phyloP scores from a whole-genome alignment of 2,329 filamentous ascomycete species.

The Aureobasidium pullulans region DNA sequence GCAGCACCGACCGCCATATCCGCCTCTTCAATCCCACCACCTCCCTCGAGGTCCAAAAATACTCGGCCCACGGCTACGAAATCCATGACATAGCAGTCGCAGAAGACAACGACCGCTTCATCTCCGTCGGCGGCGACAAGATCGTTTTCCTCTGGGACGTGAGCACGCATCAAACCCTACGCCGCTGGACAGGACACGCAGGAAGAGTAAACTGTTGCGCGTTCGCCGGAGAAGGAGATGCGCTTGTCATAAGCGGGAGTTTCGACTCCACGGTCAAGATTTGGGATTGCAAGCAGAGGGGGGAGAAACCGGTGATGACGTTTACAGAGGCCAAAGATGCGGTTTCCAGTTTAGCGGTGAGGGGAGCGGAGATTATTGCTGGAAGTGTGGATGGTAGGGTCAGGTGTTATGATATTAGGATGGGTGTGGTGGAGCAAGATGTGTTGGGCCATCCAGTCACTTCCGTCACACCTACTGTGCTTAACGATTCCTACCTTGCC shows the following conservation, averaged over 20 bases:
- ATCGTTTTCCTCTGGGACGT: constrained; percentile 95
- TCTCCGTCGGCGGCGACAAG: constrained; percentile 82
- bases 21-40: constrained; percentile 72
- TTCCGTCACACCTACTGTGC: constrained; percentile 61
- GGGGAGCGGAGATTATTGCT: constrained; percentile 51
- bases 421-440: constrained; percentile 63
- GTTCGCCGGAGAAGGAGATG: constrained; percentile 70
- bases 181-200: constrained; percentile 59
- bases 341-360: constrained; percentile 41
- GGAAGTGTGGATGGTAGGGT: constrained; percentile 82
- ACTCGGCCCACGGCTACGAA: constrained; percentile 84
- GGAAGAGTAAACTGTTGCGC: constrained; percentile 71
- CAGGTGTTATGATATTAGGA: constrained; percentile 73
- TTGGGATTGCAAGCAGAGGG: constrained; percentile 59
- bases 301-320: constrained; percentile 61
- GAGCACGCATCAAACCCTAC: constrained; percentile 64
- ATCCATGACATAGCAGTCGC: constrained; percentile 72
- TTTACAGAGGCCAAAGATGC: constrained; percentile 67
- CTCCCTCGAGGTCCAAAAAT: constrained; percentile 67
- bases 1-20: constrained; percentile 75
- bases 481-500: constrained; percentile 67
- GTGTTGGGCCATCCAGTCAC: constrained; percentile 67
- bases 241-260: constrained; percentile 63
- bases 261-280: constrained; percentile 70
- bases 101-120: constrained; percentile 74